Conservation (phyloP, 2,329 filamentous ascomycete genomes). For the Colletotrichum noveboracense region DNA sequence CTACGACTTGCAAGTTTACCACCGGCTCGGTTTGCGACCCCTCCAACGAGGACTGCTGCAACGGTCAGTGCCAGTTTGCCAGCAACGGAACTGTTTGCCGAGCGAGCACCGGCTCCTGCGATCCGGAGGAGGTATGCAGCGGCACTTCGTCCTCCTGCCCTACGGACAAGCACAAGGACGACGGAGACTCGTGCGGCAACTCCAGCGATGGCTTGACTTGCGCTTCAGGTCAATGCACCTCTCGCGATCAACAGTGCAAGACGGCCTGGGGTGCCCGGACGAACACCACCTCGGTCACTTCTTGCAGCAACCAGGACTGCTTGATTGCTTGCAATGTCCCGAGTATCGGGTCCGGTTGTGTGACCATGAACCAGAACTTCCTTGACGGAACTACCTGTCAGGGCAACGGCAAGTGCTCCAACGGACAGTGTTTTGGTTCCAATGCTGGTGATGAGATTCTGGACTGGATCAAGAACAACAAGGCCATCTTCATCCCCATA, state of each 20-base stretch:
- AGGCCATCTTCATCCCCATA: constrained; percentile 82
- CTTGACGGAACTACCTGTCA: constrained; percentile 88
- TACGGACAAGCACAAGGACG: constrained; percentile 67
- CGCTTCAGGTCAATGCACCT: constrained; percentile 94
- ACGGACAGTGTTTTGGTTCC: constrained; percentile 78
- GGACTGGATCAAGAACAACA: constrained; percentile 79
- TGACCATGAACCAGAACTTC: constrained; percentile 86
- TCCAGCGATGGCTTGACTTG: constrained; percentile 71
- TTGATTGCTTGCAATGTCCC: constrained; percentile 77
- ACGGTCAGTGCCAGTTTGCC: constrained; percentile 68
- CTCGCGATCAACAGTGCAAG: constrained; percentile 86
- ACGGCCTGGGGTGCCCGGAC: constrained; percentile 80
- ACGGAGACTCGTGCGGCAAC: constrained; percentile 76
- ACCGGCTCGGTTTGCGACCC: constrained; percentile 78
- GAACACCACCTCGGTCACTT: constrained; percentile 76
- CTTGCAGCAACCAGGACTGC: constrained; percentile 73
- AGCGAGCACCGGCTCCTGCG: constrained; percentile 78
- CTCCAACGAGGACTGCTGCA: constrained; percentile 84
- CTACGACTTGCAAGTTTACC: constrained; percentile 86
- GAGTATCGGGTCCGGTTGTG: constrained; percentile 71
- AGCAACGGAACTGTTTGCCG: constrained; percentile 78
- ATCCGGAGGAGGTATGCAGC: constrained; percentile 83
- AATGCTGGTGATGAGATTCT: constrained; percentile 73
- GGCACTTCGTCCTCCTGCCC: constrained; percentile 79
- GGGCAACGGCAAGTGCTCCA: constrained; percentile 78